phyloP scores from a whole-genome alignment of 768 basidiomycete genomes.

The Tulasnella sp. region DNA sequence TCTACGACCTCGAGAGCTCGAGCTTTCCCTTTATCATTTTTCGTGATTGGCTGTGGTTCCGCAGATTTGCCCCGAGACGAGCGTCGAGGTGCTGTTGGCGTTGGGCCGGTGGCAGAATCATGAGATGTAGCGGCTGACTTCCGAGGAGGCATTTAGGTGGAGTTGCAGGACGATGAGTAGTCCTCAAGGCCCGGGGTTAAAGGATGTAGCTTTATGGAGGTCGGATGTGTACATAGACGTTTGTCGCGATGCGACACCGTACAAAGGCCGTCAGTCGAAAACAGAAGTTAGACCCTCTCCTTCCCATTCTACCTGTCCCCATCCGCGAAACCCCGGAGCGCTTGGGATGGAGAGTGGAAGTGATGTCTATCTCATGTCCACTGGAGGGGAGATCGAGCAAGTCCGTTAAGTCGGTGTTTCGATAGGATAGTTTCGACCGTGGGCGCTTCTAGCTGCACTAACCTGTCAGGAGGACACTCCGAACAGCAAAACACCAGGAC shows the following conservation, averaged over 20 bases:
- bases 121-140: neutral
- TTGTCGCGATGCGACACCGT: neutral
- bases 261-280: constrained; percentile 13
- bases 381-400: neutral
- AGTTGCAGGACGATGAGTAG: neutral
- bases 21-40: neutral
- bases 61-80: neutral
- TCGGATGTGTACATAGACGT: neutral
- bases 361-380: neutral
- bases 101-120: neutral
- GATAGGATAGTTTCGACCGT: neutral
- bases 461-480: too few relatives aligned
- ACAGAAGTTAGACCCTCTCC: neutral
- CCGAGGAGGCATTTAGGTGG: neutral
- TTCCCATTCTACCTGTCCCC: neutral
- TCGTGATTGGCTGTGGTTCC: neutral
- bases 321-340: neutral
- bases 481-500: neutral
- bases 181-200: neutral
- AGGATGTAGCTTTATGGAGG: neutral
- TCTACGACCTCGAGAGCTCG: neutral
- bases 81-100: neutral
- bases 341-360: neutral
- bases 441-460: neutral
- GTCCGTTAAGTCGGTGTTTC: neutral